phyloP scores from a whole-genome alignment of 1,139 yeast species.

The Candida smagusa region DNA sequence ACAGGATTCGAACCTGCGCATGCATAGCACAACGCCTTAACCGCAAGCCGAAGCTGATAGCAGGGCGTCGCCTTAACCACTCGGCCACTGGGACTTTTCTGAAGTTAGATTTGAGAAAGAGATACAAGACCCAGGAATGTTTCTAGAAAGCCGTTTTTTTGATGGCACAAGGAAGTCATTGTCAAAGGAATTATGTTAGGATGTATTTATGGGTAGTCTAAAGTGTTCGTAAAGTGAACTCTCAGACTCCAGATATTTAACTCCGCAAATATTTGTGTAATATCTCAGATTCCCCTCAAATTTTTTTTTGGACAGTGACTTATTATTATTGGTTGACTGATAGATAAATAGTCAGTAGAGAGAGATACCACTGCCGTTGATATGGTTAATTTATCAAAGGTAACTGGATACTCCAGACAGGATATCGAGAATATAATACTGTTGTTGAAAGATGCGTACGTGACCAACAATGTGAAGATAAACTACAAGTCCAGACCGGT shows the following conservation, averaged over 20 bases:
- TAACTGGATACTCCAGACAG: constrained; percentile 32
- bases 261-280: too few species aligned
- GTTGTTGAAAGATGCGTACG: constrained; percentile 38
- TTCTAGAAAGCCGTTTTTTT: too few species aligned
- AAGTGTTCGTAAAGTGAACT: too few species aligned
- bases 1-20: constrained; percentile 91
- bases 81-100: constrained; percentile 20
- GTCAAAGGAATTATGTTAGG: too few species aligned
- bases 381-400: constrained; percentile 37
- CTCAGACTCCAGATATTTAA: too few species aligned
- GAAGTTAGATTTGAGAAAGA: background rate
- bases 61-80: constrained; percentile 28
- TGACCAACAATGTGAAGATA: constrained; percentile 37
- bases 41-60: constrained; percentile 27
- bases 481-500: constrained; percentile 48
- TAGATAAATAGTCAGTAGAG: too few species aligned
- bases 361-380: background rate
- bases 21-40: constrained; percentile 77
- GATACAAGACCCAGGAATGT: too few species aligned
- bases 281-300: too few species aligned
- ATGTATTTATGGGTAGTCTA: too few species aligned
- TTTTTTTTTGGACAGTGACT: too few species aligned
- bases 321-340: too few species aligned
- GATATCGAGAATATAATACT: constrained; percentile 34
- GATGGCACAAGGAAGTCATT: too few species aligned